Evolutionary conservation across 768 basidiomycete species (phyloP).

Genomic region (Mrakia hoshinonis): DNA sequence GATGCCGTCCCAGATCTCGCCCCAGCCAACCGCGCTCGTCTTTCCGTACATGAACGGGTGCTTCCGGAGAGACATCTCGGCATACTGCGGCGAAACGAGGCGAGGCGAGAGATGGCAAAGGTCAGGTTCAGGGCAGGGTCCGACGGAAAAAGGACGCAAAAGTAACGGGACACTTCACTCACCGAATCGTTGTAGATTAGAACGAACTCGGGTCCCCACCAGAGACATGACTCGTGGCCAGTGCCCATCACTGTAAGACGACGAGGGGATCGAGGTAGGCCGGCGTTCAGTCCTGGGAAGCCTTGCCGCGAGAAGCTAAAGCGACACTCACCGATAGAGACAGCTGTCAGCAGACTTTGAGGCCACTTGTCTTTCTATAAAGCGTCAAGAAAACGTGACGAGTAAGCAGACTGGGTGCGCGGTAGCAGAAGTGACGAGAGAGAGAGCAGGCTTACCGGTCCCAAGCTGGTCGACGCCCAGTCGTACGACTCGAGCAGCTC

Average conservation of each 20-base stretch:
- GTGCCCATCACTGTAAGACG: neutral
- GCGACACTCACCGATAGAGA: slow-evolving; percentile 8
- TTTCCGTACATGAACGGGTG: neutral
- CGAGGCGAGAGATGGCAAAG: too few species aligned
- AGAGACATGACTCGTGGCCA: neutral
- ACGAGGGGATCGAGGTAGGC: neutral
- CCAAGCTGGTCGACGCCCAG: slow-evolving; percentile 20
- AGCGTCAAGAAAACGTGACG: too few species aligned
- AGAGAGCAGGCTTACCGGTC: neutral
- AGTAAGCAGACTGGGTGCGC: too few species aligned
- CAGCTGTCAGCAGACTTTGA: slow-evolving; percentile 4
- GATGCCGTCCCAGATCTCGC: slow-evolving; percentile 25
- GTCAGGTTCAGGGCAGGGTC: neutral
- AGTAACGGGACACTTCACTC: neutral
- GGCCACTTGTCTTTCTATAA: slow-evolving; percentile 14
- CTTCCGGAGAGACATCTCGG: slow-evolving; percentile 9
- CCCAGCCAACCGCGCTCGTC: slow-evolving; percentile 9
- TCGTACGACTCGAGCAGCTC: slow-evolving; percentile 10
- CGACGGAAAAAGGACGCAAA: neutral
- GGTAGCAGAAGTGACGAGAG: too few species aligned
- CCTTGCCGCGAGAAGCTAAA: neutral
- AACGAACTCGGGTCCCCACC: slow-evolving; percentile 24
- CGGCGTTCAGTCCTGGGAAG: neutral
- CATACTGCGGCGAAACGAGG: neutral
- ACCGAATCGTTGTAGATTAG: slow-evolving; percentile 1